Base-by-base conservation (phyloP, 2,329 filamentous ascomycete species). In the Cladosporium halotolerans region DNA sequence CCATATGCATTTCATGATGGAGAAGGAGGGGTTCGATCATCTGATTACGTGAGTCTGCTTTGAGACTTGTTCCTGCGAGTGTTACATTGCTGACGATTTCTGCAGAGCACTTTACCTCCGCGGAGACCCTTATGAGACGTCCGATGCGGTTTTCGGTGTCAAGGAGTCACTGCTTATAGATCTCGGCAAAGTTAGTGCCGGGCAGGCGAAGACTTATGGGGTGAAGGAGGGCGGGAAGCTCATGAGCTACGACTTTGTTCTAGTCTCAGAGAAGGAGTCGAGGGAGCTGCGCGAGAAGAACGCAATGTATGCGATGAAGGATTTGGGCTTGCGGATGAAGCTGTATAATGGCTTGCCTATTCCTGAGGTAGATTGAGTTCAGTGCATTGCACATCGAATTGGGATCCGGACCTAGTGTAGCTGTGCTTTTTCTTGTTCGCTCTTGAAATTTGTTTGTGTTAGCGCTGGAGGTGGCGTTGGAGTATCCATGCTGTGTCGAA, bases 1-100 rank as follows among this genome's bases (percentile, higher is more conserved):
- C 16, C 88, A 93, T 69, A 80, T 92, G 76, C 88, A 93, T 69
- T 93, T 93, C 63, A 93, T 95, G 87, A 90, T 95, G 72, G 82
- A 85, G 66, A 90, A 89, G 74, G 70, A 77, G 33, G 86, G 87
- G 0, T 90, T 81, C 73, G 89, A 95, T 73, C 81, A 85, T 66
- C 71, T 95, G 62, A 85, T 93, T 65, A 95, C 89, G 87, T 91
- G 75, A 58, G 84, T 83, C 23, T 28, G 23, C 23, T 28, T 28
- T 11, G 7, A 18, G 16, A 3, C n/a, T 18, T 18, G 3, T 18
- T 18, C 3, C 16, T 18, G 13, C 48, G 6, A 18, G 23, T 4
- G 7, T 28, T 7, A 28, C 7, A 14, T 4, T 31, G 45, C 54
- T 64, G 49, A 65, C 49, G 11, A 18, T 4, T 28, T 13, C n/a